Conservation (phyloP, 352 stramenopile species). For the Phytopythium vexans region DNA sequence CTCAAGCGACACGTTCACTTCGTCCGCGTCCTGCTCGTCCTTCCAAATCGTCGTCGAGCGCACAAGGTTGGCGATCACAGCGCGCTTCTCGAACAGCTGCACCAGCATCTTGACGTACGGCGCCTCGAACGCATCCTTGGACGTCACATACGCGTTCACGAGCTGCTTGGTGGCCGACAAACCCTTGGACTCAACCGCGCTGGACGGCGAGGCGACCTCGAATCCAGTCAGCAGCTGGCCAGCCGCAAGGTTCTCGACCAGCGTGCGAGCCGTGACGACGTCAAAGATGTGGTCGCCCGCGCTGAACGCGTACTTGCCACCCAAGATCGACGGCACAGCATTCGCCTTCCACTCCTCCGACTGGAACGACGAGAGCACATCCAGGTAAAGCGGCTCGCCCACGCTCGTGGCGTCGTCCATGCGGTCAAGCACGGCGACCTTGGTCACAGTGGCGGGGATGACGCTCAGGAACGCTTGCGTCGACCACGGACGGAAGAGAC, state of each 20-base stretch:
- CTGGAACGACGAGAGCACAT: slow-evolving; percentile 91
- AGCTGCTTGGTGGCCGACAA: slow-evolving; percentile 30
- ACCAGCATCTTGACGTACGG: slow-evolving; percentile 81
- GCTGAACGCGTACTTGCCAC: slow-evolving; percentile 79
- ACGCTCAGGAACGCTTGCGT: slow-evolving; percentile 70
- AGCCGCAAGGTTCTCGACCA: slow-evolving; percentile 63
- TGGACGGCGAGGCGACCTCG: slow-evolving; percentile 32
- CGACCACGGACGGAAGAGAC: slow-evolving; percentile 90
- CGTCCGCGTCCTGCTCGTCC: slow-evolving; percentile 29
- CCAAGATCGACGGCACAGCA: slow-evolving; percentile 64
- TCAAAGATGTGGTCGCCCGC: slow-evolving; percentile 72
- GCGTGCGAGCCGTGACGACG: slow-evolving; percentile 71
- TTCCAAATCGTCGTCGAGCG: slow-evolving; percentile 69
- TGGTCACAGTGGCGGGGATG: slow-evolving; percentile 67
- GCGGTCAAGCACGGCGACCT: slow-evolving; percentile 89
- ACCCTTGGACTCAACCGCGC: slow-evolving; percentile 21
- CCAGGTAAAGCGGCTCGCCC: slow-evolving; percentile 89
- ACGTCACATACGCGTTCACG: slow-evolving; percentile 50
- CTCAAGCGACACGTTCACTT: slow-evolving; percentile 40
- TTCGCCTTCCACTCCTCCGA: slow-evolving; percentile 65
- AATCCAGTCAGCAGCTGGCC: slow-evolving; percentile 75
- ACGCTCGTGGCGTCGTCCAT: slow-evolving; percentile 87
- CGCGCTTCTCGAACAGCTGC: slow-evolving; percentile 69
- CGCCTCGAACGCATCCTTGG: slow-evolving; percentile 58
- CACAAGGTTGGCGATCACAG: slow-evolving; percentile 71